Evolutionary conservation across 2,329 filamentous ascomycete species (phyloP).

Genomic region (Botryosphaeria dothidea): DNA sequence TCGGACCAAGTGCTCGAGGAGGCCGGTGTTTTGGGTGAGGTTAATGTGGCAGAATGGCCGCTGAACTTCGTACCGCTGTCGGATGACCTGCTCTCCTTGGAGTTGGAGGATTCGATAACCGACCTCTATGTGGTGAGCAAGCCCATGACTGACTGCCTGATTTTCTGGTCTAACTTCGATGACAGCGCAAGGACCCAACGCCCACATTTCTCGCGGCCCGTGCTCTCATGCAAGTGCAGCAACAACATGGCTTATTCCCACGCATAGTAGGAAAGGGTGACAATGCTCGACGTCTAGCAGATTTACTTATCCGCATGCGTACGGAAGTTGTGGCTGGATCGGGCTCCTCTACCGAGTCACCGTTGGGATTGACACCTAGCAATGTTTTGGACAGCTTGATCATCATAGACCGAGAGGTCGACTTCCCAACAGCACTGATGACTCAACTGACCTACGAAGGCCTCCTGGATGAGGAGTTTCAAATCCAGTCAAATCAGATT

Average conservation of each 20-base stretch:
- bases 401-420: constrained; percentile 92
- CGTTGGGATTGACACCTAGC: constrained; percentile 76
- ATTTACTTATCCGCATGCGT: constrained; percentile 86
- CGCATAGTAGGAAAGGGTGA: constrained; percentile 95
- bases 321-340: constrained; percentile 84
- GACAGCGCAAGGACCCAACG: constrained; percentile 80
- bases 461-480: constrained; percentile 88
- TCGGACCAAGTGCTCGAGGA: constrained; percentile 92
- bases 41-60: constrained; percentile 83
- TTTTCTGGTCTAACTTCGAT: constrained; percentile 27
- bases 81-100: constrained; percentile 85
- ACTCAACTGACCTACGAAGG: constrained; percentile 98
- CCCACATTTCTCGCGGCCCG: constrained; percentile 86
- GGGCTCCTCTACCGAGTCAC: constrained; percentile 48
- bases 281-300: constrained; percentile 84
- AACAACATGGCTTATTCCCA: constrained; percentile 89
- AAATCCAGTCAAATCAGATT: constrained; percentile 87
- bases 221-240: constrained; percentile 92
- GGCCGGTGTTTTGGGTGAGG: constrained; percentile 87
- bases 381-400: constrained; percentile 86
- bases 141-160: not conserved
- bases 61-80: constrained; percentile 91
- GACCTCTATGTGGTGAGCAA: constrained; percentile 77
- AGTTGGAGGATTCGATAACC: constrained; percentile 81
- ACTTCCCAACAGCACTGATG: constrained; percentile 87